Base-by-base conservation (phyloP, 352 stramenopile species). In the Phytophthora vignae region DNA sequence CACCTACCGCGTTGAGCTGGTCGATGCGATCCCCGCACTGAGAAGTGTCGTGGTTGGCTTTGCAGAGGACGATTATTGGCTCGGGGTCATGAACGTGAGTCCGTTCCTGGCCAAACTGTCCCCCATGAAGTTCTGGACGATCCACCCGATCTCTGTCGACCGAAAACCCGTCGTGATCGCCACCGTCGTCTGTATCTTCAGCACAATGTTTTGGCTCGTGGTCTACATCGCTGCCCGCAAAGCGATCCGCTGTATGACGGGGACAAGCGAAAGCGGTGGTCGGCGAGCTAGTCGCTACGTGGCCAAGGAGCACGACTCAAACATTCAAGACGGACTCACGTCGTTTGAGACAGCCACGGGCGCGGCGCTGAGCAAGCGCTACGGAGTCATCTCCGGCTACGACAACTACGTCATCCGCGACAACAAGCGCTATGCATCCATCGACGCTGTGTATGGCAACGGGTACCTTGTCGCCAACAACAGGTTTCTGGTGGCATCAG, bases 361-460 rank as follows among this genome's bases (percentile, higher is more conserved):
- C 0, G 61, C 44, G 7, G 52, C 44, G 38, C 48, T 64, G 36
- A 82, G 60, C 52, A 73, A 73, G n/a, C 64, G 60, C 9, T 69
- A 79, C 19, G 78, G 78, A 0, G 53, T 86, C 5, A 64, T 86
- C 22, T 86, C 60, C 1, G 64, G 72, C 8, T 86, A 78, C 58
- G 69, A 80, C n/a, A 83, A 83, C 57, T 80, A 76, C 42, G n/a
- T 76, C 14, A 48, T 67, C 17, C 67, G 74, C n/a, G 70, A 77
- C 31, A 69, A 64, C 14, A 59, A 79, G n/a, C 73, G 76, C 33
- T 83, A 70, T 53, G 75, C 75, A 15, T 77, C 67, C 1, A 72
- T 75, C 8, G 76, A 81, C n/a, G 77, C 71, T 11, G 79, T 82
- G 12, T 84, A 75, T 14, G 68, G 70, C 50, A 79, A 71, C 31